Percentiles rank a stretch among this genome's conserved stretches.
phyloP scores from a whole-genome alignment of 495 filamentous ascomycete species.

The Hypoxylon crocopeplum region DNA sequence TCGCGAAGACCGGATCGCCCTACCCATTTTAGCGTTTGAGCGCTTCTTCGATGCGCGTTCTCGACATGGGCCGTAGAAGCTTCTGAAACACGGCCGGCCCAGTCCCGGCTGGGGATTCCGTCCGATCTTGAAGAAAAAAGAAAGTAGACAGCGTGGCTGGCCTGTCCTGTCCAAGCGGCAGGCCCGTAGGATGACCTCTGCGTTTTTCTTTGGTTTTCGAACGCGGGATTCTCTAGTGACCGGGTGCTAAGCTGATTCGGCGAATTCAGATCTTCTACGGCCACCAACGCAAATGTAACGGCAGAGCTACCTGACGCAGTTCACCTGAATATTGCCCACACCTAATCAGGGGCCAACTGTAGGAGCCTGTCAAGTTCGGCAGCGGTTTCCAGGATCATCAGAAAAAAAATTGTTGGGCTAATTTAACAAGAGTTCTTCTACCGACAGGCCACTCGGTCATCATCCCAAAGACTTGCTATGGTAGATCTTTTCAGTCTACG shows the following conservation, averaged over 20 bases:
- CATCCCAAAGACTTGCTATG: constrained; percentile 11
- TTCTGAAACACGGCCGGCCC: constrained; percentile 36
- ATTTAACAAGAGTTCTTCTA: constrained; percentile 32
- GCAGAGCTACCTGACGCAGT: constrained; percentile 15
- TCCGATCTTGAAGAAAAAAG: constrained; percentile 30
- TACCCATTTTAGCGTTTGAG: constrained; percentile 38
- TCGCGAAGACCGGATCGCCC: constrained; percentile 25
- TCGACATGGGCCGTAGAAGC: constrained; percentile 37
- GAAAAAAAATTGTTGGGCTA: constrained; percentile 21
- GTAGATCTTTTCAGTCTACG: constrained; percentile 37
- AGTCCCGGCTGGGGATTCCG: constrained; percentile 35
- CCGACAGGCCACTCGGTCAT: constrained; percentile 23
- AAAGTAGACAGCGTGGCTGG: not conserved
- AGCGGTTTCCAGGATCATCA: constrained; percentile 15
- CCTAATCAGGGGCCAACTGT: constrained; percentile 25
- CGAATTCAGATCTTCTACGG: constrained; percentile 36
- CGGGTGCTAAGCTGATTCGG: constrained; percentile 31
- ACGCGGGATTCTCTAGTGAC: constrained; percentile 15
- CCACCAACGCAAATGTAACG: constrained; percentile 21
- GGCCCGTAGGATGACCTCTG: constrained; percentile 22
- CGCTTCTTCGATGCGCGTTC: constrained; percentile 37
- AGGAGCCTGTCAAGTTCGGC: constrained; percentile 32
- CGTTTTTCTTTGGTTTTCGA: constrained; percentile 9
- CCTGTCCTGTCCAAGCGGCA: constrained; percentile 8
- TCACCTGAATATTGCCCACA: constrained; percentile 30